phyloP scores from a whole-genome alignment of 2,329 filamentous ascomycete genomes.

The Teratosphaeria epicoccoides region DNA sequence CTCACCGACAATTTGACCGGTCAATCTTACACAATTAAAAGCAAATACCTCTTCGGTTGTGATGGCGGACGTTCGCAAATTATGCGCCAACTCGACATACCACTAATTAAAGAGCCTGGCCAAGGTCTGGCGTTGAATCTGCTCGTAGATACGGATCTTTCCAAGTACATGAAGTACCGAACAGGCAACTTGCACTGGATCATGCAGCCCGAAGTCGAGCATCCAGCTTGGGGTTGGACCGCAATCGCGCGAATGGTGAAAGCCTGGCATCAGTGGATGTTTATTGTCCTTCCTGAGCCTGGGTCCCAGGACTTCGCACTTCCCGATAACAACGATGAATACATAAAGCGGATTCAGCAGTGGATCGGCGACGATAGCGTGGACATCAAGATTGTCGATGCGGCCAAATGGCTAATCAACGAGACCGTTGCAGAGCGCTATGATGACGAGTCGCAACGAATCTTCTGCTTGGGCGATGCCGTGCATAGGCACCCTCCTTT shows the following conservation, averaged over 20 bases:
- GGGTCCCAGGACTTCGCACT: slow-evolving; percentile 27
- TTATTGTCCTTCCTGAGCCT: slow-evolving; percentile 36
- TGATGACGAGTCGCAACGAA: slow-evolving; percentile 29
- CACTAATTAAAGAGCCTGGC: slow-evolving; percentile 32
- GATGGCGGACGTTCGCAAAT: slow-evolving; percentile 44
- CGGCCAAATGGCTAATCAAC: slow-evolving; percentile 51
- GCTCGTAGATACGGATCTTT: slow-evolving; percentile 41
- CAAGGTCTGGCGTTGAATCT: slow-evolving; percentile 43
- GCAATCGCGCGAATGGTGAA: slow-evolving; percentile 49
- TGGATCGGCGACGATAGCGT: slow-evolving; percentile 47
- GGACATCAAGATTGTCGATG: slow-evolving; percentile 40
- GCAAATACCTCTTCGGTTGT: slow-evolving; percentile 49
- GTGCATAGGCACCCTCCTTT: slow-evolving; percentile 49
- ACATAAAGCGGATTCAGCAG: slow-evolving; percentile 35
- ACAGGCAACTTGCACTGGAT: slow-evolving; percentile 53
- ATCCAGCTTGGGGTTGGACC: slow-evolving; percentile 43
- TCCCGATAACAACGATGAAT: slow-evolving; percentile 38
- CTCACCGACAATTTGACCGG: slow-evolving; percentile 28
- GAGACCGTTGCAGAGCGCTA: slow-evolving; percentile 50
- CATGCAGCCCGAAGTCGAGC: slow-evolving; percentile 40
- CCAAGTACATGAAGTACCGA: slow-evolving; percentile 39
- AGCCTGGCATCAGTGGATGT: slow-evolving; percentile 51
- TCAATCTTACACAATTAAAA: slow-evolving; percentile 37
- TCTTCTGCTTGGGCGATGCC: slow-evolving; percentile 49
- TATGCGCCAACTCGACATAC: slow-evolving; percentile 37